A percentile compares a stretch with the other conserved stretches of the same genome.
Evolutionary conservation across 352 stramenopile genomes (phyloP).

Genomic region (Pythium dissotocum): DNA sequence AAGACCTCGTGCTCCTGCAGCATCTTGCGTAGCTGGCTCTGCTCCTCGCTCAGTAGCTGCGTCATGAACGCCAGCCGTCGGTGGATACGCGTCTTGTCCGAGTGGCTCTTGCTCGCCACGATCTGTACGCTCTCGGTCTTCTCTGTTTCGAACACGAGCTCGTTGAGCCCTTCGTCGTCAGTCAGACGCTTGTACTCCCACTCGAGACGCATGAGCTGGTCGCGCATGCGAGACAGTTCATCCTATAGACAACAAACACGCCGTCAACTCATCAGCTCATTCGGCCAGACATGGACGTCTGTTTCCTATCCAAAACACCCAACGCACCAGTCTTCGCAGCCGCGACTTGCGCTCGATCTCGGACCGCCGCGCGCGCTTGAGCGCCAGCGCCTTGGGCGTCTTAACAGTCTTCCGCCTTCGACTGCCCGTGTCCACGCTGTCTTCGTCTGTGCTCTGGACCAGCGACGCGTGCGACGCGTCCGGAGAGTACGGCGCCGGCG

Average conservation of each 20-base stretch:
- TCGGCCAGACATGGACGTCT: too few relatives aligned
- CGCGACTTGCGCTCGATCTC: constrained; percentile 67
- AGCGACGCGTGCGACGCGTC: background rate
- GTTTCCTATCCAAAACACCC: background rate
- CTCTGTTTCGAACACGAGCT: constrained; percentile 23
- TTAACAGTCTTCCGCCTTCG: background rate
- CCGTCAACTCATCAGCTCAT: background rate
- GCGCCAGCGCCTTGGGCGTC: constrained; percentile 16
- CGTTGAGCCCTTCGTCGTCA: constrained; percentile 25
- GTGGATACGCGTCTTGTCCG: constrained; percentile 25
- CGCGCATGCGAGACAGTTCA: constrained; percentile 44
- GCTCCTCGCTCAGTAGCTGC: constrained; percentile 44
- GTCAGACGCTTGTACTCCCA: constrained; percentile 37
- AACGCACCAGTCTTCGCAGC: constrained; percentile 33
- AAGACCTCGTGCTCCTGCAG: constrained; percentile 27
- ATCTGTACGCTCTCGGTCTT: constrained; percentile 5
- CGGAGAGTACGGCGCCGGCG: background rate
- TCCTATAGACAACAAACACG: constrained; percentile 26
- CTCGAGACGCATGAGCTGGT: constrained; percentile 54
- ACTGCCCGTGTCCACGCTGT: background rate
- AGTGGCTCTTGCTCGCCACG: constrained; percentile 15
- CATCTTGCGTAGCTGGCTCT: constrained; percentile 27
- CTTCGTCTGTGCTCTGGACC: constrained; percentile 3
- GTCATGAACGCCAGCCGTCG: constrained; percentile 40
- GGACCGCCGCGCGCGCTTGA: constrained; percentile 48